A percentile compares a stretch with the other conserved stretches of the same genome.
These are phyloP conservation scores for Avena atlantica DNA, from an alignment of 176 grass and related monocot genomes.

Conservation along the genomic window DNA sequence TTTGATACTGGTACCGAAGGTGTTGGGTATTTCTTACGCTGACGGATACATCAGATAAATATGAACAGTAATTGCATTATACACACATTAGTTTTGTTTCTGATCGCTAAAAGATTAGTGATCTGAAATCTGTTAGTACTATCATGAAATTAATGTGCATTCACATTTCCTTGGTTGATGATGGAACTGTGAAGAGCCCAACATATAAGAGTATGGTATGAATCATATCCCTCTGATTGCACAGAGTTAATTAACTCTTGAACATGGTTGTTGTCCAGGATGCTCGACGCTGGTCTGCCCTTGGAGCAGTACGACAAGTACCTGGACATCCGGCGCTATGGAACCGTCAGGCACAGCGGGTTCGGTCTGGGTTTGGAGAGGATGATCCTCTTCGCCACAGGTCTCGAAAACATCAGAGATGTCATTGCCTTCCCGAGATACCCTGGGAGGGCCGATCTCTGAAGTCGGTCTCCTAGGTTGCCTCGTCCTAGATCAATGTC, in stretches of 20 bases:
- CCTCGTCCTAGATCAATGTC: background rate
- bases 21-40: background rate
- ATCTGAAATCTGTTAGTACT: background rate
- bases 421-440: conserved; percentile 90
- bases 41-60: background rate
- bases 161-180: background rate
- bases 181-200: background rate
- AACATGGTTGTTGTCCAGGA: conserved; percentile 42
- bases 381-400: conserved; percentile 92
- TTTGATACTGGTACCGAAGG: background rate
- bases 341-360: conserved; percentile 81
- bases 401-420: conserved; percentile 92
- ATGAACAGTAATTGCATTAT: background rate
- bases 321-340: conserved; percentile 76
- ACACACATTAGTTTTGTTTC: background rate
- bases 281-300: conserved; percentile 61
- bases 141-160: background rate
- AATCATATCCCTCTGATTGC: background rate
- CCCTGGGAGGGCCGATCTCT: conserved; percentile 84
- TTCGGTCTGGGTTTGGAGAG: conserved; percentile 88
- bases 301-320: conserved; percentile 87
- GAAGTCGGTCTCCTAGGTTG: background rate
- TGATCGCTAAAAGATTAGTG: background rate
- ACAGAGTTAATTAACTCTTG: conserved; percentile 1
- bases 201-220: background rate